These are phyloP conservation scores for Microcera coccophila DNA, from an alignment of 2,329 filamentous ascomycete genomes.

Conservation along the genomic window DNA sequence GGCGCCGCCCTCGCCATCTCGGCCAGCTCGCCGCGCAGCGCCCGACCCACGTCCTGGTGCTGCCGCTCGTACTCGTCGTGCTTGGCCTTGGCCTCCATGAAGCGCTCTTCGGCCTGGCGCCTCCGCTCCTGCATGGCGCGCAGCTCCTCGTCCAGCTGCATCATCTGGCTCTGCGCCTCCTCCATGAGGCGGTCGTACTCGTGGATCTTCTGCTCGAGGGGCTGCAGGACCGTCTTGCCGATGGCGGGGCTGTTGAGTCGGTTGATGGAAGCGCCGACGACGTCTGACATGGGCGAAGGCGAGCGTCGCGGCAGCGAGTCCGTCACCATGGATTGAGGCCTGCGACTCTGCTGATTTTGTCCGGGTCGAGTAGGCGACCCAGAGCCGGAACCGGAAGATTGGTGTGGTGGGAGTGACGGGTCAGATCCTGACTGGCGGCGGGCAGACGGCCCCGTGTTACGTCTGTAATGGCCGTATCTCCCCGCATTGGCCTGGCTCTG, in stretches of 20 bases:
- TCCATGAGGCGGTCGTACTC: conserved; percentile 43
- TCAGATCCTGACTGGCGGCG: conserved; percentile 22
- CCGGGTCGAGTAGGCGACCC: conserved; percentile 12
- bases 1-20: no score
- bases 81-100: conserved; percentile 40
- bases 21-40: conserved; percentile 38
- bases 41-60: conserved; percentile 40
- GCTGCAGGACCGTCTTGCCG: conserved; percentile 41
- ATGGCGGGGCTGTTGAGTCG: conserved; percentile 45
- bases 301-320: conserved; percentile 17
- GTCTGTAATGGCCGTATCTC: conserved; percentile 19
- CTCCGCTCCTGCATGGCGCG: conserved; percentile 39
- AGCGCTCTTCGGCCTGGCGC: conserved; percentile 39
- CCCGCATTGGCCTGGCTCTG: conserved; percentile 10
- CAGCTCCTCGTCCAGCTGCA: conserved; percentile 42
- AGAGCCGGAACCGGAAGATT: conserved; percentile 6
- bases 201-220: conserved; percentile 42
- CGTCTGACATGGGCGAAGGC: conserved; percentile 15
- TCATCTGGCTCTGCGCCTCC: conserved; percentile 40
- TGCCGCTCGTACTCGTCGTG: conserved; percentile 43
- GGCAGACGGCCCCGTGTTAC: conserved; percentile 11
- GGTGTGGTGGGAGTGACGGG: conserved; percentile 2
- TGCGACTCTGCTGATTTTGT: conserved; percentile 12
- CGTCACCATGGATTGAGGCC: conserved; percentile 2
- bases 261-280: conserved; percentile 30